Evolutionary conservation across 805 yeast genomes (phyloP).

Genomic region (Torulaspora delbrueckii): DNA sequence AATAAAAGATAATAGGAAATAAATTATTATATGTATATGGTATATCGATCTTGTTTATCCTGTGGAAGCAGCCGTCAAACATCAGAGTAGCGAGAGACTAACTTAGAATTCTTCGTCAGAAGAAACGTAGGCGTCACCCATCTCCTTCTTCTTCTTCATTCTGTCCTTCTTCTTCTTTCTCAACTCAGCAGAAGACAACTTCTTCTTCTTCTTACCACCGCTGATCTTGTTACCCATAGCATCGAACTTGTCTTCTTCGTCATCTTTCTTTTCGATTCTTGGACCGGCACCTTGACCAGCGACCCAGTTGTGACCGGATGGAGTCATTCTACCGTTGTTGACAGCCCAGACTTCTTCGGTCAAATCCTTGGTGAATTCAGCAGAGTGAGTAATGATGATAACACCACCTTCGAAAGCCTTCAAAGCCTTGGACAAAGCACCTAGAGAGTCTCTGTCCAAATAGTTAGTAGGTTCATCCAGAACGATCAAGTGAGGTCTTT

Average conservation of each 20-base stretch:
- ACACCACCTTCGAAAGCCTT: constrained; percentile 99
- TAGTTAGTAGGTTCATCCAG: constrained; percentile 99
- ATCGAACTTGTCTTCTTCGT: constrained; percentile 97
- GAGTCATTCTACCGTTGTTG: constrained; percentile 95
- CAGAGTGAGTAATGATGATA: constrained; percentile 99
- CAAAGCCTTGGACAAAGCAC: constrained; percentile 98
- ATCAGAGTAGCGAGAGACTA: constrained; percentile 12
- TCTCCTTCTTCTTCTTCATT: constrained; percentile 99
- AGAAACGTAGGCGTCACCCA: constrained; percentile 98
- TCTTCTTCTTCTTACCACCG: constrained; percentile 91
- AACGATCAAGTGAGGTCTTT: constrained; percentile 99
- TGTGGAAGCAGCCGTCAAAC: constrained; percentile 12
- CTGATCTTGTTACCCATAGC: constrained; percentile 99
- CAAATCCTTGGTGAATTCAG: constrained; percentile 98
- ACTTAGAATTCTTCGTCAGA: constrained; percentile 83
- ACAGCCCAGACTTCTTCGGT: constrained; percentile 99
- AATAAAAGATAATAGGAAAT: constrained; percentile 10
- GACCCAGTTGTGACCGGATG: constrained; percentile 99
- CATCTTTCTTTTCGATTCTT: constrained; percentile 94
- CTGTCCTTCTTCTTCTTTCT: constrained; percentile 99
- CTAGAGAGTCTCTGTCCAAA: constrained; percentile 98
- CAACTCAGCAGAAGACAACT: constrained; percentile 97
- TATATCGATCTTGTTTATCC: constrained; percentile 15
- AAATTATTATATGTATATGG: constrained; percentile 13
- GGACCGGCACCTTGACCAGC: constrained; percentile 99